Conservation (phyloP, 169 alveolate genomes). For the Plasmodium reichenowi region DNA sequence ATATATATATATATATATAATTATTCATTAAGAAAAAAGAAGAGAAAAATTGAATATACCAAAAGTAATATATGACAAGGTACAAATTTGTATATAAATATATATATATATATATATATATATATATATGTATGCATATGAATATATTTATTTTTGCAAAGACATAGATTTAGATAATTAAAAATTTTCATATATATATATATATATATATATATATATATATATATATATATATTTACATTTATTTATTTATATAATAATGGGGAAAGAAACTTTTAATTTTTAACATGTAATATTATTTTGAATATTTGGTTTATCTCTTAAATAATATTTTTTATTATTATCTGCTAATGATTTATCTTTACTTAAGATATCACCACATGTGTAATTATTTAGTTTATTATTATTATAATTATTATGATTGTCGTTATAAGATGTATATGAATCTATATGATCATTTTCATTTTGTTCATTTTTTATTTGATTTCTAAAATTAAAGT, state of each 20-base stretch:
- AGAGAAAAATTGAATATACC: too few relatives aligned
- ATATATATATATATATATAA: too few relatives aligned
- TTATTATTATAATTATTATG: conserved; percentile 1
- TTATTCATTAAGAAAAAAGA: too few relatives aligned
- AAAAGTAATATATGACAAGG: too few relatives aligned
- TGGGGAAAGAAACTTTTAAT: not conserved
- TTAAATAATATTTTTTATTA: conserved; percentile 30
- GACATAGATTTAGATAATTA: not conserved
- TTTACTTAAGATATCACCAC: not conserved
- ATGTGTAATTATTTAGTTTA: conserved; percentile 7
- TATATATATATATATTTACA: not conserved
- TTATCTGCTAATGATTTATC: conserved; percentile 5
- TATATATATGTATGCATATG: not conserved
- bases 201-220: not conserved
- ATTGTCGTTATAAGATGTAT: not conserved
- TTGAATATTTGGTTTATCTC: conserved; percentile 23
- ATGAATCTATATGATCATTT: not conserved
- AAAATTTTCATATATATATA: not conserved
- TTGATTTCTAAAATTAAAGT: conserved; percentile 14
- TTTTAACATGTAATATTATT: conserved; percentile 28
- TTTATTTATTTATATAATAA: not conserved
- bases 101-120: conserved; percentile 4
- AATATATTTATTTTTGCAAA: not conserved
- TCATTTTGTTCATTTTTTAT: conserved; percentile 23
- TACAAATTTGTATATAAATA: not conserved